phyloP scores from a whole-genome alignment of 805 yeast species.

The Saccharomycopsis malanga region DNA sequence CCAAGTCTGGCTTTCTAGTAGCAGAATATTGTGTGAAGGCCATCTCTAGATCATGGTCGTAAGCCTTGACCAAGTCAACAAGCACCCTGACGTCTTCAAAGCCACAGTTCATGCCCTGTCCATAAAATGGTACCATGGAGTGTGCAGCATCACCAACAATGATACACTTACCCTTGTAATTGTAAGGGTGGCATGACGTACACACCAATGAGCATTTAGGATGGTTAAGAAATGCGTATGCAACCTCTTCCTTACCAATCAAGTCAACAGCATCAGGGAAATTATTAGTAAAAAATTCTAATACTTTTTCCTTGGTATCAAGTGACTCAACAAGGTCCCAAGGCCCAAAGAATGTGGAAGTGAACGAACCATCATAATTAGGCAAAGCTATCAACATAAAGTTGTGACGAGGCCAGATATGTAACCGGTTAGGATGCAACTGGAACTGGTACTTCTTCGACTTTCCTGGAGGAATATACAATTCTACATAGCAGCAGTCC shows the following conservation, averaged over 20 bases:
- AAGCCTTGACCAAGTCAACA: conserved; percentile 40
- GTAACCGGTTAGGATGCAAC: conserved; percentile 69
- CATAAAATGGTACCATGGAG: conserved; percentile 96
- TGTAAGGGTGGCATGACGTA: conserved; percentile 62
- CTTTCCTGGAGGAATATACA: conserved; percentile 58
- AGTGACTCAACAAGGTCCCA: conserved; percentile 56
- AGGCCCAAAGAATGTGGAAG: conserved; percentile 84
- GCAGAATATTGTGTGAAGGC: conserved; percentile 53
- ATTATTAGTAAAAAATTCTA: conserved; percentile 47
- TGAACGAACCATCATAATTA: conserved; percentile 78
- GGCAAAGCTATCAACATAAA: conserved; percentile 89
- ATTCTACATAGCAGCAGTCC: conserved; percentile 77
- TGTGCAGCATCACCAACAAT: conserved; percentile 92
- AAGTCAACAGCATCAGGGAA: conserved; percentile 71
- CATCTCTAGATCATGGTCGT: conserved; percentile 32
- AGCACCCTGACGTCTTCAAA: conserved; percentile 80
- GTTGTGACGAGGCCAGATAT: conserved; percentile 86
- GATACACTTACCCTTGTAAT: conserved; percentile 53
- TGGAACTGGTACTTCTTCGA: conserved; percentile 33
- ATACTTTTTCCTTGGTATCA: conserved; percentile 36
- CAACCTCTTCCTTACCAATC: conserved; percentile 53
- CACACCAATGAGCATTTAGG: conserved; percentile 80
- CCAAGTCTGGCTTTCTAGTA: conserved; percentile 56
- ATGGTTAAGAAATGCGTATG: conserved; percentile 43
- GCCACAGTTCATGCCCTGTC: conserved; percentile 96